phyloP scores from a whole-genome alignment of 345 rosid genomes.

The Eucalyptus pumila region DNA sequence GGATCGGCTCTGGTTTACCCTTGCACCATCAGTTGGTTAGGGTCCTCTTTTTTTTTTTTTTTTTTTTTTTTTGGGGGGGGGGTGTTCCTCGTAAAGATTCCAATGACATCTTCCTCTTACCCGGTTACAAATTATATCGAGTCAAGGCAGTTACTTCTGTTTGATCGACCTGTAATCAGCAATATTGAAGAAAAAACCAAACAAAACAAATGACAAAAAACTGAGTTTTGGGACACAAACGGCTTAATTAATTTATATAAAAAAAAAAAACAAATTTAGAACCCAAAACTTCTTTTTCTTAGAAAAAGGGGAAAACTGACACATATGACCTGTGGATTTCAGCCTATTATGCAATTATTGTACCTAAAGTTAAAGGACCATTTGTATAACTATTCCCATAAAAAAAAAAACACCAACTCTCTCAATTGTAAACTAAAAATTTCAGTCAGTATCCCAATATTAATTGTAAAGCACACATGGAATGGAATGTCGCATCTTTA shows the following conservation, averaged over 20 bases:
- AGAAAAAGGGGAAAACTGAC: no score
- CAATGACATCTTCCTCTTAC: neutral
- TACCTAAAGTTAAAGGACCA: neutral
- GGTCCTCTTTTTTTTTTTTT: neutral
- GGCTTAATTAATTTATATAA: neutral
- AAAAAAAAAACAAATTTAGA: neutral
- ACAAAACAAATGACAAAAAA: neutral
- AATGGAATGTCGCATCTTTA: neutral
- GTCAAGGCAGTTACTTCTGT: neutral
- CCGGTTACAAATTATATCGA: neutral
- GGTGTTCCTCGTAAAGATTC: neutral
- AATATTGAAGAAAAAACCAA: neutral
- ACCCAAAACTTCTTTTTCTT: neutral
- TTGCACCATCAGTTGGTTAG: neutral
- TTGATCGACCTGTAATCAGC: neutral
- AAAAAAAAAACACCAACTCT: neutral
- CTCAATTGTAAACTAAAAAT: neutral
- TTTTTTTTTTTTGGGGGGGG: no score
- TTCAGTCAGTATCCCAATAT: neutral
- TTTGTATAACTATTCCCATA: no score
- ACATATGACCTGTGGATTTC: no score
- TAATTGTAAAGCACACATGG: neutral
- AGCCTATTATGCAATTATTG: no score
- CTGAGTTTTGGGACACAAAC: neutral
- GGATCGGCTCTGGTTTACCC: neutral